Base-by-base conservation (phyloP, 345 rosid genomes). In the Syzygium aromaticum region DNA sequence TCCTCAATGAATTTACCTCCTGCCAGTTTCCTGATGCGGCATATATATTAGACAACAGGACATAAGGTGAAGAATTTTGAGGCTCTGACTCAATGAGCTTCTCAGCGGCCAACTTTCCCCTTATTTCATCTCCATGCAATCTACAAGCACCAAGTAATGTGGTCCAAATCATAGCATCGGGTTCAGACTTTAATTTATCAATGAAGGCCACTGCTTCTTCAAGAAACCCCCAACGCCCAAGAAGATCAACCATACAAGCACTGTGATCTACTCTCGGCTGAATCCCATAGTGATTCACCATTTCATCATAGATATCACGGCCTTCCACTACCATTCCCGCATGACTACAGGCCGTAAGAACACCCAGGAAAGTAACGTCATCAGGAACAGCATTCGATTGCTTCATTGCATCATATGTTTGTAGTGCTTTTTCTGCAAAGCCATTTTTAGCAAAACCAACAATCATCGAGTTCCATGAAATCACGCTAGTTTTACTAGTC, bases 181-280 rank as follows among this genome's bases (percentile, higher is more conserved):
- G 94, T 89, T 93, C 92, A 84, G 94, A 92, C 78, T 90, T 90
- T 52, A 94, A 92, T 52, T 88, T 89, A 89, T 93, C 86, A 54
- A 96, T 93, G 92, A 96, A 96, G 85, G 93, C 93, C 86, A 89
- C 94, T 30, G 98, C 98, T 93, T 97, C 98, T 92, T 93, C 86
- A 83, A 97, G 95, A 90, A 91, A 92, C 15, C 98, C 98, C 95
- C 98, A 96, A 85, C 98, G 93, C 30, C 98, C 98, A 73, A 96
- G 93, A 93, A 97, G 98, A 95, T 97, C 99, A 88, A 96, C 95
- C 94, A 96, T 92, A 90, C 98, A 96, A 84, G 98, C 98, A 89
- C 91, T 93, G 52, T 96, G 99, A 90, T 94, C 98, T 38, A 91
- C 93, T 88, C 97, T 94, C 9, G 98, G 94, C 86, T 90, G 91